Percentiles rank a stretch among this genome's conserved stretches.
Evolutionary conservation across 2,329 filamentous ascomycete genomes (phyloP).

Genomic region (Hymenoscyphus scutula): DNA sequence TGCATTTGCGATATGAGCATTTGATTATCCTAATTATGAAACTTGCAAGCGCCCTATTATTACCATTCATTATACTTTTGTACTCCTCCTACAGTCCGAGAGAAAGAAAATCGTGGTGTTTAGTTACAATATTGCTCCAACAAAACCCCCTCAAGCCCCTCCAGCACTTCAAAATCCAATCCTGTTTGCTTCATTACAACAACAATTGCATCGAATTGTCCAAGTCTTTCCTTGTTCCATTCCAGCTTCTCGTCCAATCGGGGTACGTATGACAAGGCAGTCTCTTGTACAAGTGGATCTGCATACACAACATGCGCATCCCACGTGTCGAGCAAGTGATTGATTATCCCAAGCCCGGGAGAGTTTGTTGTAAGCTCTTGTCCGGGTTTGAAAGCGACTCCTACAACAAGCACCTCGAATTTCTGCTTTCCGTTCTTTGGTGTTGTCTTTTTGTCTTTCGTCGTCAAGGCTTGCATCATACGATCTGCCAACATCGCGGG

Average conservation of each 20-base stretch:
- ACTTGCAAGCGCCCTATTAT: too few species aligned
- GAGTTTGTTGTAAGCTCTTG: constrained; percentile 13
- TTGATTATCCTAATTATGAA: too few species aligned
- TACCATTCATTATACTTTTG: too few species aligned
- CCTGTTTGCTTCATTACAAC: constrained; percentile 1
- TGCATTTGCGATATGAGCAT: too few species aligned
- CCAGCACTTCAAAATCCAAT: not conserved
- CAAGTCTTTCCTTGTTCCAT: not conserved
- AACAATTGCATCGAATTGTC: constrained; percentile 2
- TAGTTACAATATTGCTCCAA: not conserved
- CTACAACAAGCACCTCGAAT: constrained; percentile 13
- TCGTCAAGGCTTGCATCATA: not conserved
- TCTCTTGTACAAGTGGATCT: constrained; percentile 1
- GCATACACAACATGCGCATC: constrained; percentile 4
- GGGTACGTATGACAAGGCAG: not conserved
- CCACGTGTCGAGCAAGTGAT: not conserved
- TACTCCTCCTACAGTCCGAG: not conserved
- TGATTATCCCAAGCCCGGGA: constrained; percentile 10
- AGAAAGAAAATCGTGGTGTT: not conserved
- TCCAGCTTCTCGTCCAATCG: not conserved
- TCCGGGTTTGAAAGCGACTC: constrained; percentile 19
- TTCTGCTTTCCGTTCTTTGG: not conserved
- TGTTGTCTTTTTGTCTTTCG: not conserved
- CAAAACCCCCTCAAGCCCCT: not conserved
- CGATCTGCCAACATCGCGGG: constrained; percentile 11